A percentile compares a stretch with the other conserved stretches of the same genome.
Evolutionary conservation across 129 eudicot genomes (phyloP).

Genomic region (Flaveria bidentis): DNA sequence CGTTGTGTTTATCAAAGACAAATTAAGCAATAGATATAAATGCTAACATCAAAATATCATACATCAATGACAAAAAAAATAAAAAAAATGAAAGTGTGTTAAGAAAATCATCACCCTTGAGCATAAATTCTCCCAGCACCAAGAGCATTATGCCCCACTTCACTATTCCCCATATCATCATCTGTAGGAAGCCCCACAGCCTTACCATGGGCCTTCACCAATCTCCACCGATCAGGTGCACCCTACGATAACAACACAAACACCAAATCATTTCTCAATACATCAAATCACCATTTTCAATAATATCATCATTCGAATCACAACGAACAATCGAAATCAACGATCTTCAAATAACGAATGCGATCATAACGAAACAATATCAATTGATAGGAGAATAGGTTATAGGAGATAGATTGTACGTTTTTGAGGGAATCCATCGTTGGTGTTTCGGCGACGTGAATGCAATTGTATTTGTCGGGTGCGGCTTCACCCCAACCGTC

Average conservation of each 20-base stretch:
- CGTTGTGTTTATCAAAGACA: too few species aligned
- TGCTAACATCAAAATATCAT: background rate
- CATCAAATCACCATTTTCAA: too few species aligned
- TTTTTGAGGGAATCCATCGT: slow-evolving; percentile 86
- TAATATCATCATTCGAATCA: background rate
- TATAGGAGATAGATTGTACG: slow-evolving; percentile 34
- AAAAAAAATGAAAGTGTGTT: background rate
- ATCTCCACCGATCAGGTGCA: slow-evolving; percentile 88
- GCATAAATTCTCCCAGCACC: slow-evolving; percentile 95
- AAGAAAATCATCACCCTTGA: slow-evolving; percentile 61
- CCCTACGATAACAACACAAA: slow-evolving; percentile 40
- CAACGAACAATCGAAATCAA: background rate
- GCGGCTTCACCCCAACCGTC: slow-evolving; percentile 99
- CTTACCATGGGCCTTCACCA: slow-evolving; percentile 88
- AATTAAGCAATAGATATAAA: too few species aligned
- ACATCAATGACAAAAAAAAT: background rate
- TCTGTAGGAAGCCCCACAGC: slow-evolving; percentile 95
- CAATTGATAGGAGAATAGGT: background rate
- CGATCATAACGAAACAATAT: background rate
- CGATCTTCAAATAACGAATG: background rate
- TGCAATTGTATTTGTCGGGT: slow-evolving; percentile 70
- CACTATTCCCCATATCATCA: slow-evolving; percentile 98
- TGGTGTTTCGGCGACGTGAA: slow-evolving; percentile 87
- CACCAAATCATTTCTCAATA: too few species aligned
- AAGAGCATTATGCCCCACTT: slow-evolving; percentile 97